These are phyloP conservation scores for Triticum monococcum DNA, from an alignment of 176 grass and related monocot species.

Conservation along the genomic window DNA sequence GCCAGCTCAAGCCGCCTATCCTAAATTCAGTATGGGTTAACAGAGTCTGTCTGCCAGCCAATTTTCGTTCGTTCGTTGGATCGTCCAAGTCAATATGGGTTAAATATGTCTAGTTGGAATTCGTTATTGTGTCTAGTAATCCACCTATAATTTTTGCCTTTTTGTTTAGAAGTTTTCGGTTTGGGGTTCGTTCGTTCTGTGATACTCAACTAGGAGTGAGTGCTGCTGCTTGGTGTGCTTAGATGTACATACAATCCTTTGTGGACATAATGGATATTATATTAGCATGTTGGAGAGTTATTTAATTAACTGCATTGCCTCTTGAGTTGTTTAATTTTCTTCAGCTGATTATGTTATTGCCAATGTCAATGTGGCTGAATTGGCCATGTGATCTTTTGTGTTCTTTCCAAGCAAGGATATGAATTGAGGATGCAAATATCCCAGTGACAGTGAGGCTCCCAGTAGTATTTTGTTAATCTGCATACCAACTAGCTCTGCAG, in stretches of 20 bases:
- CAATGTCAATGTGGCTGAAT: background rate
- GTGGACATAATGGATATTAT: conserved; percentile 60
- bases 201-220: conserved; percentile 26
- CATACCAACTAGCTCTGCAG: background rate
- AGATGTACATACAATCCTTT: conserved; percentile 54
- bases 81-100: conserved; percentile 28
- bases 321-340: conserved; percentile 22
- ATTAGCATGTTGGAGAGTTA: conserved; percentile 46
- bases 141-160: conserved; percentile 22
- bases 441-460: too few species aligned
- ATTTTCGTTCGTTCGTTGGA: conserved; percentile 41
- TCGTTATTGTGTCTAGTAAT: conserved; percentile 47
- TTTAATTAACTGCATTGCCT: conserved; percentile 2
- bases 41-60: conserved; percentile 42
- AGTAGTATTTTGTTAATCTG: background rate
- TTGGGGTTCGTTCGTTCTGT: conserved; percentile 21
- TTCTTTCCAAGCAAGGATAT: background rate
- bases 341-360: background rate
- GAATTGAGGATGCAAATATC: background rate
- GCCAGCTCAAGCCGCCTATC: background rate
- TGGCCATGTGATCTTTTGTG: conserved; percentile 28
- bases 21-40: conserved; percentile 24
- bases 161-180: conserved; percentile 43
- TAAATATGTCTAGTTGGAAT: conserved; percentile 43
- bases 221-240: conserved; percentile 45